Evolutionary conservation across 768 basidiomycete species (phyloP), one percentile per base, ranked within the genome.

Genomic region (Wakefieldia striispora): DNA sequence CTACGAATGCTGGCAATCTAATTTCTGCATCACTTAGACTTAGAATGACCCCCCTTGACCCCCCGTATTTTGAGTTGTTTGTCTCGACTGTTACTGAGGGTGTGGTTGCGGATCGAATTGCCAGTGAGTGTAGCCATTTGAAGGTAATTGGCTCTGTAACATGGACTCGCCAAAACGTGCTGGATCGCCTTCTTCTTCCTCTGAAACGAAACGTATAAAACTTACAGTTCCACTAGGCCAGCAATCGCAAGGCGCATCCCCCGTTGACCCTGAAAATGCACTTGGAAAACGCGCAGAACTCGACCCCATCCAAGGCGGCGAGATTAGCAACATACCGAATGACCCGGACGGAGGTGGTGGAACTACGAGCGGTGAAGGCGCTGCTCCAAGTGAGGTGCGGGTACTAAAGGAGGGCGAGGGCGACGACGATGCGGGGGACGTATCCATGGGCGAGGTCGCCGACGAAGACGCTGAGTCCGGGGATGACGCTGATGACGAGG

Each of bases 251-350:
- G 85, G 86, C n/a, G 86, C 78, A 21, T 74, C 80, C 5, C 79
- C 83, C 19, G 86, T 91, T 13, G 90, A 94, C 71, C 84, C 85
- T 20, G 84, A 91, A 51, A 75, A 75, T 49, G 91, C 91, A 20
- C 77, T 79, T 0, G 93, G 93, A 56, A 95, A 94, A 72, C 88
- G 91, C 57, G 81, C 82, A 65, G 93, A 95, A 70, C 80, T 90
- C 49, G 91, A 93, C 60, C 92, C 92, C 41, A 76, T 94, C 50
- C 78, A 82, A 55, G 82, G 83, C 39, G 81, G 82, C 17, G 90
- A 93, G 56, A 79, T 94, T 56, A 86, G 78, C 33, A 95, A 94
- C 71, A 71, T 94, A 29, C 75, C 74, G 43, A 59, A 69, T 11
- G 70, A 71, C 34, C 61, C 67, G 20, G 59, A 60, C n/a, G 54